Evolutionary conservation across 176 grass and related monocot species (phyloP), one percentile per base, ranked within the genome.

Genomic region (Tillandsia leiboldiana): DNA sequence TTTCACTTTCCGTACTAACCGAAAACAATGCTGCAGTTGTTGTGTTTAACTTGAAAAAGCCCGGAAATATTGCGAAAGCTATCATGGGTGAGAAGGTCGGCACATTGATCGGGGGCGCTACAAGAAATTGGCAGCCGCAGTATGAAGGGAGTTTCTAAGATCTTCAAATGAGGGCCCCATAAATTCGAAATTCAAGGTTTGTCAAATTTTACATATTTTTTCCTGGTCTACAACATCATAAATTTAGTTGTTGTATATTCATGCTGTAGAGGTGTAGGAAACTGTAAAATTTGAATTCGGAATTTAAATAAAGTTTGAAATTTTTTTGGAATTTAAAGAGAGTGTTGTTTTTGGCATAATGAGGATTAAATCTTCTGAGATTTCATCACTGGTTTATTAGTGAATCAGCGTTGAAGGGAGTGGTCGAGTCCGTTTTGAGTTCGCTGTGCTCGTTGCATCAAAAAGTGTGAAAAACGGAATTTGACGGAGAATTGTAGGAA

Each of bases 1-100:
- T 8, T 69, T 29, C 51, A 0, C 24, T 18, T 20, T 54, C 18
- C 11, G 14, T 72, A 51, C 52, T 63, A 11, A 77, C 48, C 3
- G 2, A 27, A 10, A 5, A 15, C 51, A 50, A 73, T 52, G 48
- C 49, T 73, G 84, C 86, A 99, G 94, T 97, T 61, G 94, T 99
- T 14, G 94, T 93, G 54, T 99, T 99, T 69, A 99, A 99, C 72
- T 82, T 99, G 80, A 79, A 89, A 85, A 83, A 90, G 10, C 50
- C 89, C 14, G 94, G 94, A 71, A 93, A 99, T 61, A 99, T 99
- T 49, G 79, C 94, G 2, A 99, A 99, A 78, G 94, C 94, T 6
- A 99, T 99, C 51, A 73, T 90, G 13, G 94, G 94, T 15, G 84
- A 97, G 74, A 93, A 87, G 71, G 94, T 97, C 8, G 94, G 94